Percentiles rank a stretch among this genome's conserved stretches.
Conservation (phyloP, 228 moss, liverwort and hornwort genomes). For the Sphagnum magellanicum region DNA sequence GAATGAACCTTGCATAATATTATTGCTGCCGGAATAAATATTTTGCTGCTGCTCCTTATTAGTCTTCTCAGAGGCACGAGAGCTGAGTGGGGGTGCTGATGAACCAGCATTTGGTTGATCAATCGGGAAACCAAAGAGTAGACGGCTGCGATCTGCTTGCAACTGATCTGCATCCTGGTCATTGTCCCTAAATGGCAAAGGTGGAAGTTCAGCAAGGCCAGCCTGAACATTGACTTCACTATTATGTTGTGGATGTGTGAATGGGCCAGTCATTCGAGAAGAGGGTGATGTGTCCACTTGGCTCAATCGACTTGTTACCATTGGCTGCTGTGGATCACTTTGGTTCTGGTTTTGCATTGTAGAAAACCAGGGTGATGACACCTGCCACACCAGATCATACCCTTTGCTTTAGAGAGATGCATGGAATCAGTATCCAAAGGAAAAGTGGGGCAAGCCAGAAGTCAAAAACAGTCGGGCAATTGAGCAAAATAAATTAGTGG, state of each 20-base stretch:
- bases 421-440: no score
- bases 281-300: slow-evolving; percentile 51
- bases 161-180: slow-evolving; percentile 73
- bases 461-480: no score
- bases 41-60: slow-evolving; percentile 32
- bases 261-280: slow-evolving; percentile 36
- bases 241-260: slow-evolving; percentile 53
- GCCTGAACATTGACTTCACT: slow-evolving; percentile 52
- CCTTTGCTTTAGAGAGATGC: no score
- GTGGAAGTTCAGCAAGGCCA: slow-evolving; percentile 50
- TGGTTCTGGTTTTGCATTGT: slow-evolving; percentile 37
- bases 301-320: slow-evolving; percentile 27
- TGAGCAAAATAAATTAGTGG: no score
- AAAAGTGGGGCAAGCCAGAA: no score
- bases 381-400: slow-evolving; percentile 8
- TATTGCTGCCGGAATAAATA: slow-evolving; percentile 34
- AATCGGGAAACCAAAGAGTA: slow-evolving; percentile 77
- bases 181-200: slow-evolving; percentile 53
- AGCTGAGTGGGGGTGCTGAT: slow-evolving; percentile 14
- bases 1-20: slow-evolving; percentile 46
- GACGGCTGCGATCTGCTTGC: slow-evolving; percentile 67
- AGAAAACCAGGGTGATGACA: slow-evolving; percentile 54
- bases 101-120: slow-evolving; percentile 52
- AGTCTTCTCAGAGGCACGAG: slow-evolving; percentile 34
- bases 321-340: slow-evolving; percentile 17